Evolutionary conservation across 1,284 basidiomycete species (phyloP), one percentile per base, ranked within the genome.

Genomic region (Gymnopus androsaceus): DNA sequence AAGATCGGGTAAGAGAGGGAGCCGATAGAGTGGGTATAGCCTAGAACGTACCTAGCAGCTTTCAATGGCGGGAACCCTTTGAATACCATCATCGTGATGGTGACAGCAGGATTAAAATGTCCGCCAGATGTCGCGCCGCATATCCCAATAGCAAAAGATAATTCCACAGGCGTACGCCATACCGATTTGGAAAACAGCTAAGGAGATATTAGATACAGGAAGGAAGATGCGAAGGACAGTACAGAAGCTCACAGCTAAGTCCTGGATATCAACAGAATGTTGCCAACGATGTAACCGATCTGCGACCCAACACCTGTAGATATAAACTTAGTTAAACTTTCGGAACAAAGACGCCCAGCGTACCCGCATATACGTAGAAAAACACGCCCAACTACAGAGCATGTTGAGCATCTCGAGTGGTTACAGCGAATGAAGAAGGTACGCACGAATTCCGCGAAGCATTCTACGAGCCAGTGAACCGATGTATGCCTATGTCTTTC

Each of bases 161-260:
- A 88, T 81, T 38, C 87, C 87, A 28, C 83, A 72, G 9, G 80
- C 74, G 66, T 89, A 90, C 7, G 79, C 84, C 44, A 85, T 62
- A 21, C 87, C 87, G 28, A 88, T 72, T 46, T 86, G 83, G 34
- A 84, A 67, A 9, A 86, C 42, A 31, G 83, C 87, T 88, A 36
- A 14, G 56, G 14, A 6, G n/a, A 15, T 38, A 14, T 50, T 4
- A 30, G 28, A 31, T 8, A 23, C n/a, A 27, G 28, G 21, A n/a
- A 14, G 4, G 15, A 21, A 9, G 15, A 30, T 23, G 27, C 28
- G 25, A 25, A 27, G 55, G 31, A 14, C 52, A 37, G 37, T 38
- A 5, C 19, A 14, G 11, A 54, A 7, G 74, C 82, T 65, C 56
- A 87, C 85, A 84, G 48, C 81, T 80, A 15, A 83, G 54, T 44